Conservation (phyloP, 306 rosid genomes). For the Rubus parviflorus region DNA sequence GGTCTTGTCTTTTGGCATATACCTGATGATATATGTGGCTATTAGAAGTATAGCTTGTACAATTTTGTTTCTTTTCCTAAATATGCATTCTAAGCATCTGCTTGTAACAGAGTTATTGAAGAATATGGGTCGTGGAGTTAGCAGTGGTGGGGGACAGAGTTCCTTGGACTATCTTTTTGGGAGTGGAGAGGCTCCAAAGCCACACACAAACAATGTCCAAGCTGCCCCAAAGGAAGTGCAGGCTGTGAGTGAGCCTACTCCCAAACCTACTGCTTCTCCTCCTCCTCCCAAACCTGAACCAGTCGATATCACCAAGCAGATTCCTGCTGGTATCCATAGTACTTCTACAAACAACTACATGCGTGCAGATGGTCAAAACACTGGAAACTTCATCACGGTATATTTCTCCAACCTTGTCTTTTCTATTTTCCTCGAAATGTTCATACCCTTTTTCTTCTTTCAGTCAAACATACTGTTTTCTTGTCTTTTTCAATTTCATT, state of each 20-base stretch:
- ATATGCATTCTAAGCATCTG: slow-evolving; percentile 17
- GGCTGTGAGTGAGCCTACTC: slow-evolving; percentile 47
- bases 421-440: slow-evolving; percentile 10
- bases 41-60: neutral
- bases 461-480: neutral
- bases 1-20: slow-evolving; percentile 1
- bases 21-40: neutral
- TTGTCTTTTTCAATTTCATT: neutral
- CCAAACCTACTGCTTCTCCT: slow-evolving; percentile 53
- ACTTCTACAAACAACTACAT: slow-evolving; percentile 65
- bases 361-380: slow-evolving; percentile 90
- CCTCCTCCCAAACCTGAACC: slow-evolving; percentile 36
- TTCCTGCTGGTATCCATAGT: slow-evolving; percentile 93
- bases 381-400: slow-evolving; percentile 98
- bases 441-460: neutral
- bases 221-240: slow-evolving; percentile 37
- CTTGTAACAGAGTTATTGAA: slow-evolving; percentile 35
- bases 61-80: slow-evolving; percentile 6
- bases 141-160: slow-evolving; percentile 99
- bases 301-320: slow-evolving; percentile 61
- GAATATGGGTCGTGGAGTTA: slow-evolving; percentile 97
- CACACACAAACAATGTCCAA: slow-evolving; percentile 34
- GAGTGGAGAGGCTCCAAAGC: slow-evolving; percentile 79
- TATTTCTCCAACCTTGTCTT: slow-evolving; percentile 11
- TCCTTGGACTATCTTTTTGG: slow-evolving; percentile 98